Evolutionary conservation across 805 yeast genomes (phyloP).

Genomic region (Candida patagonica): DNA sequence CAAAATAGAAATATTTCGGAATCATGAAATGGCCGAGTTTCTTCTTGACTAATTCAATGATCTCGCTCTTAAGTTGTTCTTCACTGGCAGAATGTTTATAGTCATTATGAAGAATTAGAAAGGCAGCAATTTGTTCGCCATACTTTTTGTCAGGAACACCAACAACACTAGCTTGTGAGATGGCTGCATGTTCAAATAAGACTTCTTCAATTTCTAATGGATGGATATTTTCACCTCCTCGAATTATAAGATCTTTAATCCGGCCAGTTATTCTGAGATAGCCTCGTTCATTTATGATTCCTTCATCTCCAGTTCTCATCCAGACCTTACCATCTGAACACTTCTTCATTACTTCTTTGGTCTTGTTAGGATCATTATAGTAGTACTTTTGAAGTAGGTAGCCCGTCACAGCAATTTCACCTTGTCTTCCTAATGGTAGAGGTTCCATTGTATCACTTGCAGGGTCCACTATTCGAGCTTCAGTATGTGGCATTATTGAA

Average conservation of each 20-base stretch:
- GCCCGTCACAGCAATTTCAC: constrained; percentile 25
- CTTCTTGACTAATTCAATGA: constrained; percentile 16
- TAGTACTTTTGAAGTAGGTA: constrained; percentile 22
- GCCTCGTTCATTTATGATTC: constrained; percentile 22
- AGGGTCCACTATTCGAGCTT: constrained; percentile 20
- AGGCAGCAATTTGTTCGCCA: constrained; percentile 25
- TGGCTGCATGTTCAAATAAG: constrained; percentile 19
- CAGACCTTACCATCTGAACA: constrained; percentile 19
- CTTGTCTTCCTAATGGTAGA: constrained; percentile 18
- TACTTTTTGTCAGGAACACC: constrained; percentile 15
- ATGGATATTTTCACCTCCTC: constrained; percentile 27
- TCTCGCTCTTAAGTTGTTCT: constrained; percentile 10
- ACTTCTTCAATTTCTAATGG: constrained; percentile 26
- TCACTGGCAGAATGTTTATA: constrained; percentile 5
- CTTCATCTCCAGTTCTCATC: constrained; percentile 28
- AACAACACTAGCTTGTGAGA: constrained; percentile 24
- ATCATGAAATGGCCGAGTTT: constrained; percentile 24
- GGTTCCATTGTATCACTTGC: constrained; percentile 15
- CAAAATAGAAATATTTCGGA: constrained; percentile 21
- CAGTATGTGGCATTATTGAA: constrained; percentile 23
- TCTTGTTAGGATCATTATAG: constrained; percentile 19
- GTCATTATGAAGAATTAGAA: constrained; percentile 15
- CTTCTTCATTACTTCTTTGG: constrained; percentile 20
- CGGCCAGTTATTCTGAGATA: constrained; percentile 24
- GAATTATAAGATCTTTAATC: constrained; percentile 26